These are phyloP conservation scores for Sungouiella blattae DNA, from an alignment of 805 yeast genomes.

Conservation along the genomic window DNA sequence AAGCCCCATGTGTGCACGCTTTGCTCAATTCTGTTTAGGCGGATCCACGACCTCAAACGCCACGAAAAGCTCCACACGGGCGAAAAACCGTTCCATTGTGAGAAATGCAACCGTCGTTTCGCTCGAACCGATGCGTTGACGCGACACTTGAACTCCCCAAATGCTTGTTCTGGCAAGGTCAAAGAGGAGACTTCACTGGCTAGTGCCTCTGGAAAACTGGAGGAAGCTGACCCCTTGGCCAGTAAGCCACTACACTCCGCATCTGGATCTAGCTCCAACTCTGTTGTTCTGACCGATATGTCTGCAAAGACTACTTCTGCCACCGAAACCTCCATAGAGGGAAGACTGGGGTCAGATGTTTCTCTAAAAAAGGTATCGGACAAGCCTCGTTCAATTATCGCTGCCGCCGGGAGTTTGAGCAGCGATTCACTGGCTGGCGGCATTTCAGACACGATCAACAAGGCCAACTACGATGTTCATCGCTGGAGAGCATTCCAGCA, in stretches of 20 bases:
- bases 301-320: not conserved
- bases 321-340: not conserved
- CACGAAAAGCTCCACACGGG: conserved; percentile 77
- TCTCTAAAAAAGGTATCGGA: too few relatives aligned
- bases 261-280: conserved; percentile 7
- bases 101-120: conserved; percentile 58
- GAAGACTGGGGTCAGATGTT: too few relatives aligned
- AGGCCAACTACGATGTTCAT: conserved; percentile 13
- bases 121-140: conserved; percentile 75
- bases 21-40: conserved; percentile 61
- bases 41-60: conserved; percentile 73
- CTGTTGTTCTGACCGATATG: conserved; percentile 5
- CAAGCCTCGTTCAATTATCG: too few relatives aligned
- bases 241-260: conserved; percentile 1
- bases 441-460: conserved; percentile 3
- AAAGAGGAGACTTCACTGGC: too few relatives aligned
- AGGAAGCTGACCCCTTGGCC: too few relatives aligned
- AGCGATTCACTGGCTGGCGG: conserved; percentile 2
- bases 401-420: not conserved
- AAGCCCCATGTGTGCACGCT: conserved; percentile 62
- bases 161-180: conserved; percentile 26
- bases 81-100: conserved; percentile 64
- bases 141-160: conserved; percentile 54
- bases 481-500: conserved; percentile 17
- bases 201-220: too few relatives aligned